phyloP scores from a whole-genome alignment of 352 stramenopile species.

The Halophytophthora batemanensis region DNA sequence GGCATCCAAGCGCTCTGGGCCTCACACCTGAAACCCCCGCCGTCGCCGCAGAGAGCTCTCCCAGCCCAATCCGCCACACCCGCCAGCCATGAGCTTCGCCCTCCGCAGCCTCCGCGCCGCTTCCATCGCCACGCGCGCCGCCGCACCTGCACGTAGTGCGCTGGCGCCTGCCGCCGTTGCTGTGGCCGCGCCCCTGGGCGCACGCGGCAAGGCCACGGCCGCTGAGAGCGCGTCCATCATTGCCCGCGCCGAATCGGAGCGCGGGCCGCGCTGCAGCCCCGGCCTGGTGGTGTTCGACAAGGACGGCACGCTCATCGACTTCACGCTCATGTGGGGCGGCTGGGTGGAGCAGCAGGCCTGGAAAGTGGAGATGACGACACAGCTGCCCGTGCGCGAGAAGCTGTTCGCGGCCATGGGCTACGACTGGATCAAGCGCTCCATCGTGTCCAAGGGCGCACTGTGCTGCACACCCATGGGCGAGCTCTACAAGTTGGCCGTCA shows the following conservation, averaged over 20 bases:
- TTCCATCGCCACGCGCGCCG: conserved; percentile 3
- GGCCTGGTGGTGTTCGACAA: conserved; percentile 89
- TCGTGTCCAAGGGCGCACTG: conserved; percentile 78
- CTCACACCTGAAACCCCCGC: neutral
- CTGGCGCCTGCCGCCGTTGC: neutral
- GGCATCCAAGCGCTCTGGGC: too few species aligned
- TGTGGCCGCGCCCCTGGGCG: conserved; percentile 5
- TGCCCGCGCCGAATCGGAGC: conserved; percentile 18
- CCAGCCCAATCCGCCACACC: neutral
- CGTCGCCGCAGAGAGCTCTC: neutral
- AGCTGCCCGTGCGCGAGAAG: conserved; percentile 74
- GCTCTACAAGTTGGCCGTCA: conserved; percentile 78
- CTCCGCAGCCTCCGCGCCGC: conserved; percentile 13
- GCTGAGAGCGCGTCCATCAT: conserved; percentile 25
- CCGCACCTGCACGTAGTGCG: neutral
- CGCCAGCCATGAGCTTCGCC: conserved; percentile 12
- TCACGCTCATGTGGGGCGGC: conserved; percentile 88
- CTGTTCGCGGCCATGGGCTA: conserved; percentile 87
- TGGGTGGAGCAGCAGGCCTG: conserved; percentile 85
- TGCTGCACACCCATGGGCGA: conserved; percentile 85
- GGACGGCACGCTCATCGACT: conserved; percentile 89
- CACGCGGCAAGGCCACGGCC: conserved; percentile 23
- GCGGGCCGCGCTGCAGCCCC: conserved; percentile 42
- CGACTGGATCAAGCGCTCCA: conserved; percentile 78
- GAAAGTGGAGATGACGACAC: conserved; percentile 83